Conservation (phyloP, 129 eudicot genomes). For the Mikania micrantha region DNA sequence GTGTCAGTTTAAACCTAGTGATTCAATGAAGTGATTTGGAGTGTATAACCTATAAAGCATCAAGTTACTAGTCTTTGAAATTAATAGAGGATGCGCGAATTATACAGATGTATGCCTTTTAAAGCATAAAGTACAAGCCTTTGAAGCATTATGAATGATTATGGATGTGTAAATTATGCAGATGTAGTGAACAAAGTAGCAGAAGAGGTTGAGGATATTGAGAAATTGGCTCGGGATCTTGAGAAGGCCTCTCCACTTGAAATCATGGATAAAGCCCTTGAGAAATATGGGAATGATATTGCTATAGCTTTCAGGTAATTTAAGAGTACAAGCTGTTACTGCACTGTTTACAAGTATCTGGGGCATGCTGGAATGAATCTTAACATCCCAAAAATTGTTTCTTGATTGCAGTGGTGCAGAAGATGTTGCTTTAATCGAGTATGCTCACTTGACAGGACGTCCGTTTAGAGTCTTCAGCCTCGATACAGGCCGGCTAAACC, state of each 20-base stretch:
- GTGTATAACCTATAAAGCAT: too few relatives aligned
- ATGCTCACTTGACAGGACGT: slow-evolving; percentile 90
- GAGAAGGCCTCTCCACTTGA: slow-evolving; percentile 84
- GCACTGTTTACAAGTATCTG: neutral
- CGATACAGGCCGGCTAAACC: slow-evolving; percentile 88
- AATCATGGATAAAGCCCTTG: slow-evolving; percentile 91
- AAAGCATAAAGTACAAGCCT: neutral
- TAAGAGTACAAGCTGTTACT: neutral
- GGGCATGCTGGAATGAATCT: neutral
- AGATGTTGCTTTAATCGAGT: slow-evolving; percentile 95
- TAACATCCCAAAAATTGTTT: neutral
- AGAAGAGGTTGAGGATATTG: slow-evolving; percentile 63
- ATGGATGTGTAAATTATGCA: slow-evolving; percentile 14
- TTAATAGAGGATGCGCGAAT: too few relatives aligned
- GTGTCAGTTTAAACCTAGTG: too few relatives aligned
- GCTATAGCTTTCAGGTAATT: slow-evolving; percentile 97
- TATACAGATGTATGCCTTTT: neutral
- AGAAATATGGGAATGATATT: slow-evolving; percentile 74
- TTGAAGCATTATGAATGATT: neutral
- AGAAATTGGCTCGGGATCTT: slow-evolving; percentile 60
- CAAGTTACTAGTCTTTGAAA: too few relatives aligned
- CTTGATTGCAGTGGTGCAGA: slow-evolving; percentile 85
- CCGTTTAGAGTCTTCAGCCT: slow-evolving; percentile 90
- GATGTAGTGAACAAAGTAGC: slow-evolving; percentile 53
- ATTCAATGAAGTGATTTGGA: too few relatives aligned